Evolutionary conservation across 352 stramenopile genomes (phyloP), one percentile per base, ranked within the genome.

Genomic region (Phytopythium montanum): DNA sequence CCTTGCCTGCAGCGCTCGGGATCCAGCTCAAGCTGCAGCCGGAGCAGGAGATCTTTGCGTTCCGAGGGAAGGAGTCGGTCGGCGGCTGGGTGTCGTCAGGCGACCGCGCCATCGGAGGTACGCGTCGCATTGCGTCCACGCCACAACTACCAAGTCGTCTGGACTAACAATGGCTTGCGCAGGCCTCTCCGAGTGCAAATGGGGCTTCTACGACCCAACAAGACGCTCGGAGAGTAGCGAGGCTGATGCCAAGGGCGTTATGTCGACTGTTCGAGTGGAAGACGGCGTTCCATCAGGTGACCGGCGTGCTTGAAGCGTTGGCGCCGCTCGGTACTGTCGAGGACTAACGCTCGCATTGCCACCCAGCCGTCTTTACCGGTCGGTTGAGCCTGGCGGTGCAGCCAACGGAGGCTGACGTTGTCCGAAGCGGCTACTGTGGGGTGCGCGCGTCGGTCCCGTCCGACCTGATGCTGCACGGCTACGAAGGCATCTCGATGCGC

Each of bases 391-490:
- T 92, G 76, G 79, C 73, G 45, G 87, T 77, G 48, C 73, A 92
- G 54, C 86, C 86, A 28, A 95, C 80, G 0, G 84, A 95, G 68
- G 79, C 76, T 5, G 81, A 77, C 1, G 78, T 95, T 14, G 69
- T 95, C 45, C 81, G 86, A 34, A 95, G 86, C 56, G 86, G 86
- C n/a, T 95, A 93, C 59, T 95, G 86, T 25, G 86, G 80, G 10
- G 85, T 92, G 45, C 79, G 86, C 29, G 73, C 80, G 14, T 76
- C 75, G 33, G 59, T 92, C 14, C 81, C 86, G 6, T 62, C 60
- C 0, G 73, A 71, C 3, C 36, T 91, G 12, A 60, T 91, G 21
- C 62, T 95, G 5, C 84, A 94, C 36, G 86, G 86, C 45, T 95
- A 91, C 60, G 76, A 95, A 75, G 86, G 86, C 42, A 76, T 95